These are phyloP conservation scores for Cladosporium sp. DNA, from an alignment of 2,329 filamentous ascomycete genomes.

Conservation along the genomic window DNA sequence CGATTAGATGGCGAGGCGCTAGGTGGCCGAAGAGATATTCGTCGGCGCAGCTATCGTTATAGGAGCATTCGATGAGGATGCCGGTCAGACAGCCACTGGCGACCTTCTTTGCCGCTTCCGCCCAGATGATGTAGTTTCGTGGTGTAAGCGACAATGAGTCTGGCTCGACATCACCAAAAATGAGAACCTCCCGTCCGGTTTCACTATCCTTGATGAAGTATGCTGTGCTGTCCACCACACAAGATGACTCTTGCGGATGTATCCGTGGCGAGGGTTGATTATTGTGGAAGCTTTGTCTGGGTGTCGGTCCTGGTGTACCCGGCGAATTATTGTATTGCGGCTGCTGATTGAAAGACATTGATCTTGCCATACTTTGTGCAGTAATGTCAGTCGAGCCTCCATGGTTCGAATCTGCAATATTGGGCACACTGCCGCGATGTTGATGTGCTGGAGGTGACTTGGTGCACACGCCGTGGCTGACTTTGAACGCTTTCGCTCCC, in stretches of 20 bases:
- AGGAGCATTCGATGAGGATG: slow-evolving; percentile 96
- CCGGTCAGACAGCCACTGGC: slow-evolving; percentile 69
- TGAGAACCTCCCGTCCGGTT: slow-evolving; percentile 75
- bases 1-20: slow-evolving; percentile 77
- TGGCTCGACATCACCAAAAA: slow-evolving; percentile 95
- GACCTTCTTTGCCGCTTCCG: slow-evolving; percentile 84
- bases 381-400: slow-evolving; percentile 10
- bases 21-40: slow-evolving; percentile 85
- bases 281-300: slow-evolving; percentile 32
- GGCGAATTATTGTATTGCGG: slow-evolving; percentile 28
- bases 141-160: slow-evolving; percentile 81
- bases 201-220: slow-evolving; percentile 74
- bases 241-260: slow-evolving; percentile 42
- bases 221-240: slow-evolving; percentile 84
- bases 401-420: slow-evolving; percentile 38
- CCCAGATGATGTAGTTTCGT: slow-evolving; percentile 81
- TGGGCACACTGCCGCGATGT: slow-evolving; percentile 48
- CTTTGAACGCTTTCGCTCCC: slow-evolving; percentile 81
- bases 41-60: slow-evolving; percentile 76
- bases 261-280: slow-evolving; percentile 33
- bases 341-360: slow-evolving; percentile 34
- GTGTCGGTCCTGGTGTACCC: slow-evolving; percentile 35
- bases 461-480: slow-evolving; percentile 89
- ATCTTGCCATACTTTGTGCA: slow-evolving; percentile 11
- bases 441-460: slow-evolving; percentile 53